A percentile compares a stretch with the other conserved stretches of the same genome.
These are phyloP conservation scores for Oryza longistaminata DNA, from an alignment of 176 grass and related monocot species.

Conservation along the genomic window DNA sequence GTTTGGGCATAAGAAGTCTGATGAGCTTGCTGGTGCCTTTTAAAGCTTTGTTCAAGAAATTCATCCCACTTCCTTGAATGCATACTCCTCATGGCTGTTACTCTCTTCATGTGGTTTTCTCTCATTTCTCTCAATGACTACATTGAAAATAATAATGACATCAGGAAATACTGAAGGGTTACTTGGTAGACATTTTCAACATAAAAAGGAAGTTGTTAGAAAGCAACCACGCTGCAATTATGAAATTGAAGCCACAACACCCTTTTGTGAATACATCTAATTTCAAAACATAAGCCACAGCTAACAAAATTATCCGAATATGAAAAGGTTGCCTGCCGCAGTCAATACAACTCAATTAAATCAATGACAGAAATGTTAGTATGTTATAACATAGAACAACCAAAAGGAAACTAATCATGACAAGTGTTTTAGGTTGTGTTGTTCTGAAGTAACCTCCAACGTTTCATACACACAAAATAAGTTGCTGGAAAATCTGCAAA, in stretches of 20 bases:
- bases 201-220: background rate
- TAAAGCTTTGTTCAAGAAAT: conserved; percentile 59
- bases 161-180: conserved; percentile 30
- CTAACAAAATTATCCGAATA: conserved; percentile 9
- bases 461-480: conserved; percentile 27
- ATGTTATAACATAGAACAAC: conserved; percentile 8
- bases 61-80: conserved; percentile 74
- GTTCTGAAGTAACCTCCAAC: background rate
- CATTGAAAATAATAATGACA: conserved; percentile 39
- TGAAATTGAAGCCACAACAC: background rate
- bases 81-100: conserved; percentile 46
- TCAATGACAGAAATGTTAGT: conserved; percentile 19
- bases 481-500: background rate
- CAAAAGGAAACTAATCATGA: conserved; percentile 9
- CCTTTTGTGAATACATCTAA: background rate
- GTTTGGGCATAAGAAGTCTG: conserved; percentile 44
- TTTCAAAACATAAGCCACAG: conserved; percentile 8
- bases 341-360: background rate
- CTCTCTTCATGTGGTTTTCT: conserved; percentile 78
- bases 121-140: conserved; percentile 71
- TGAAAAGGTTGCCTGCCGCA: conserved; percentile 6
- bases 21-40: conserved; percentile 49
- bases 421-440: conserved; percentile 1
- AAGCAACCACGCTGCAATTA: conserved; percentile 6
- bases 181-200: conserved; percentile 3